These are phyloP conservation scores for Scedosporium apiospermum DNA, from an alignment of 2,329 filamentous ascomycete genomes.

Conservation along the genomic window DNA sequence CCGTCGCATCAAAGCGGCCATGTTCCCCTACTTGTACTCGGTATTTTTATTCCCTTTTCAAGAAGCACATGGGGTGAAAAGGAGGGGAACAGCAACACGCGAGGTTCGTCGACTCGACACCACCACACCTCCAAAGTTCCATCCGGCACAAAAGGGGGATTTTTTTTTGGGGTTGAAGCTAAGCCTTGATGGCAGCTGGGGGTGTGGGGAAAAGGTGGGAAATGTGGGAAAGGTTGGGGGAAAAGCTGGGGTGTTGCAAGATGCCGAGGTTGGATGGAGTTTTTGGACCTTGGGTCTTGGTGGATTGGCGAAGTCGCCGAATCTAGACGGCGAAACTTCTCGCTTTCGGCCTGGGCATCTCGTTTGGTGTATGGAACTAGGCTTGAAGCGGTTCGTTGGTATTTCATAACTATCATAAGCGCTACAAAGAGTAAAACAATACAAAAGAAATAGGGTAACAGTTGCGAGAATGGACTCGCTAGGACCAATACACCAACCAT, in stretches of 20 bases:
- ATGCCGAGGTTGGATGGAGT: not conserved
- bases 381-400: not conserved
- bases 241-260: not conserved
- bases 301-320: not conserved
- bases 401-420: not conserved
- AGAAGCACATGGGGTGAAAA: not conserved
- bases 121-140: too few relatives aligned
- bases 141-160: too few relatives aligned
- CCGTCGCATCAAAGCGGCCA: not conserved
- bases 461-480: not conserved
- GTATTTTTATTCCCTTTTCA: not conserved
- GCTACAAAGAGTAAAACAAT: not conserved
- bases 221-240: not conserved
- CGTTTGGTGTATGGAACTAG: not conserved
- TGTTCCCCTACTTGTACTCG: not conserved
- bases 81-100: too few relatives aligned
- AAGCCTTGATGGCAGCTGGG: too few relatives aligned
- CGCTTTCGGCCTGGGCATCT: too few relatives aligned
- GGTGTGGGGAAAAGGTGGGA: too few relatives aligned
- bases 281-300: not conserved
- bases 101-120: too few relatives aligned
- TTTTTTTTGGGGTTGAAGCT: too few relatives aligned
- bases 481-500: not conserved
- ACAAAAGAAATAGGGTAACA: not conserved
- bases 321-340: not conserved